Percentiles rank a stretch among this genome's conserved stretches.
Evolutionary conservation across 371 early-diverging fungal genomes (phyloP).

Genomic region (Ordospora pajunii): DNA sequence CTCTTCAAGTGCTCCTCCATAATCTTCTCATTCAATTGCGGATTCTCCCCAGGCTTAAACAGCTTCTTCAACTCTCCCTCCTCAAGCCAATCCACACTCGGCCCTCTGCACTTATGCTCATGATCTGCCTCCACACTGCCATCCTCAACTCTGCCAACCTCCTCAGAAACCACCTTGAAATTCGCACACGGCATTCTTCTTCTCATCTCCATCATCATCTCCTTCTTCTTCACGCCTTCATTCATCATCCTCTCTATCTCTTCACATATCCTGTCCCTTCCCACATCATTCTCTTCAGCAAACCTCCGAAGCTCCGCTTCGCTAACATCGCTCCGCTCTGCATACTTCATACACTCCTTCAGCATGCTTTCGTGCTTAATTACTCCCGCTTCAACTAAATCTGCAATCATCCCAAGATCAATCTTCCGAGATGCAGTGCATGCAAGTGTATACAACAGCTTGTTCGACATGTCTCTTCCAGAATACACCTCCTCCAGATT

Average conservation of each 20-base stretch:
- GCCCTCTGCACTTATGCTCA: neutral
- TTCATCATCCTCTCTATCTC: neutral
- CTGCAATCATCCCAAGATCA: conserved; percentile 19
- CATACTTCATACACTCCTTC: conserved; percentile 14
- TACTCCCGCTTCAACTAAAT: conserved; percentile 9
- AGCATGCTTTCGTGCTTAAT: conserved; percentile 47
- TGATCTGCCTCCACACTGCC: neutral
- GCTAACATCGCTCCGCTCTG: neutral
- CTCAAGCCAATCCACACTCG: conserved; percentile 35
- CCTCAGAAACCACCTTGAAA: conserved; percentile 29
- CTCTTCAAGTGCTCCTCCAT: conserved; percentile 79
- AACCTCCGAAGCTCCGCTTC: conserved; percentile 22
- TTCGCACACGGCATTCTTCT: conserved; percentile 32
- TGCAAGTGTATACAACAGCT: conserved; percentile 44
- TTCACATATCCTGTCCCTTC: conserved; percentile 14
- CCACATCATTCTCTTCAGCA: conserved; percentile 19
- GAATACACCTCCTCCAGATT: conserved; percentile 34
- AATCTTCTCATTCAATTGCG: conserved; percentile 78
- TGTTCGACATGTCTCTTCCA: conserved; percentile 4
- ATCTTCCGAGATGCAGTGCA: conserved; percentile 40
- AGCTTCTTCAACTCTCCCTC: conserved; percentile 64
- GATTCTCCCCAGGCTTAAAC: conserved; percentile 91
- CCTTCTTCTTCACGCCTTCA: conserved; percentile 19
- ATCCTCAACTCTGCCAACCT: conserved; percentile 11
- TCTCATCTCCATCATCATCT: conserved; percentile 35